Percentiles rank a stretch among this genome's conserved stretches.
Conservation (phyloP, 2,329 filamentous ascomycete species). For the Bipolaris bicolor region DNA sequence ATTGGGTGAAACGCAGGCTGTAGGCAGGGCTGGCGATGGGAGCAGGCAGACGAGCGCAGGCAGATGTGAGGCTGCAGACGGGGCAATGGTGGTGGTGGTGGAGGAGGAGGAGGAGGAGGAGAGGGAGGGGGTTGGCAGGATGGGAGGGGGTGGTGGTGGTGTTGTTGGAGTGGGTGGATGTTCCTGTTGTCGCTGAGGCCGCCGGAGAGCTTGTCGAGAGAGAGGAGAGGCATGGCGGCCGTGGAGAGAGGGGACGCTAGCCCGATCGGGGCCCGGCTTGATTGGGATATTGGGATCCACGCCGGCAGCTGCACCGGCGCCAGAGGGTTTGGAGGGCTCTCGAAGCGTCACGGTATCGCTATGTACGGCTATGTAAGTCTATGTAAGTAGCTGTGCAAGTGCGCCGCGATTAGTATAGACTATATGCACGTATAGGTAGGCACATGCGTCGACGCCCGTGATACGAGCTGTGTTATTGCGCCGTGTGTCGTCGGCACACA, state of each 20-base stretch:
- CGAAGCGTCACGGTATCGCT: background rate
- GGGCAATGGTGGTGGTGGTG: conserved; percentile 1
- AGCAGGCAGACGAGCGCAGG: conserved; percentile 11
- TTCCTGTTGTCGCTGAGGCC: conserved; percentile 17
- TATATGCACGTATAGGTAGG: background rate
- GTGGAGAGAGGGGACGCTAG: conserved; percentile 7
- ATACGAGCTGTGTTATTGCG: too few species aligned
- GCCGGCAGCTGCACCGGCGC: conserved; percentile 12
- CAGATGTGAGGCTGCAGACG: conserved; percentile 1
- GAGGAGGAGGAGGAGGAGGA: background rate
- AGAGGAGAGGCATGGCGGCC: conserved; percentile 13
- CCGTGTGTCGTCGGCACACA: too few species aligned
- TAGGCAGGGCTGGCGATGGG: conserved; percentile 15
- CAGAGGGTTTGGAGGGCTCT: background rate
- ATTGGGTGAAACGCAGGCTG: conserved; percentile 33
- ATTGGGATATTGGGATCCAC: conserved; percentile 19
- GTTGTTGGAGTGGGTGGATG: conserved; percentile 1
- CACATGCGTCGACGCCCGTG: background rate
- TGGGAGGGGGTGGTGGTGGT: background rate
- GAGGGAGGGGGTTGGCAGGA: conserved; percentile 4
- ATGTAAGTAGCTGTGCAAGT: too few species aligned
- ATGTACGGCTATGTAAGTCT: background rate
- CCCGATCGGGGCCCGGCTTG: conserved; percentile 10
- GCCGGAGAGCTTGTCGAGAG: conserved; percentile 11
- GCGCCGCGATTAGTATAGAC: too few species aligned